Conservation (phyloP, 108 stramenopile genomes). For the Nitzschia sp. region DNA sequence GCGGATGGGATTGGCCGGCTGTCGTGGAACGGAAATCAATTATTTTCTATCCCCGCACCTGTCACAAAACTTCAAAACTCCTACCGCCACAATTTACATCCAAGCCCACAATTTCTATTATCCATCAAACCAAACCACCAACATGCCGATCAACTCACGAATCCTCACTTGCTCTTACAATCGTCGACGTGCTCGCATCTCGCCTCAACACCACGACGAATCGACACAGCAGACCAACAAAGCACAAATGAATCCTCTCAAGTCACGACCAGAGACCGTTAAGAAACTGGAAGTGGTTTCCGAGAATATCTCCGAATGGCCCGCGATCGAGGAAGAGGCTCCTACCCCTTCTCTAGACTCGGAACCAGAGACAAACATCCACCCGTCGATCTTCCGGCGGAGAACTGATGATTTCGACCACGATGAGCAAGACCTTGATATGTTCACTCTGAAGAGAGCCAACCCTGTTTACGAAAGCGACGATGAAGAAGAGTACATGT, state of each 20-base stretch:
- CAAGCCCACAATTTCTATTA: not conserved
- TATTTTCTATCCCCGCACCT: no score
- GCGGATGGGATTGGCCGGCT: no score
- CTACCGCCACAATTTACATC: not conserved
- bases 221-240: constrained; percentile 14
- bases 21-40: no score
- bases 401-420: constrained; percentile 1
- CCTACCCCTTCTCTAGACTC: constrained; percentile 9
- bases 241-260: not conserved
- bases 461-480: constrained; percentile 40
- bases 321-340: constrained; percentile 9
- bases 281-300: not conserved
- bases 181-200: constrained; percentile 24
- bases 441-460: constrained; percentile 36
- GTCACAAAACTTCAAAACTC: constrained; percentile 14
- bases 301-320: not conserved
- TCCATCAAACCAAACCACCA: constrained; percentile 14
- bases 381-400: constrained; percentile 24
- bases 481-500: constrained; percentile 26
- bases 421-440: constrained; percentile 28
- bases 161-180: constrained; percentile 34
- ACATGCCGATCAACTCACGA: constrained; percentile 26
- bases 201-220: constrained; percentile 7
- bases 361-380: not conserved
- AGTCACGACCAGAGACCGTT: not conserved